Conservation (phyloP, 2,329 filamentous ascomycete species). For the Aureobasidium lini region DNA sequence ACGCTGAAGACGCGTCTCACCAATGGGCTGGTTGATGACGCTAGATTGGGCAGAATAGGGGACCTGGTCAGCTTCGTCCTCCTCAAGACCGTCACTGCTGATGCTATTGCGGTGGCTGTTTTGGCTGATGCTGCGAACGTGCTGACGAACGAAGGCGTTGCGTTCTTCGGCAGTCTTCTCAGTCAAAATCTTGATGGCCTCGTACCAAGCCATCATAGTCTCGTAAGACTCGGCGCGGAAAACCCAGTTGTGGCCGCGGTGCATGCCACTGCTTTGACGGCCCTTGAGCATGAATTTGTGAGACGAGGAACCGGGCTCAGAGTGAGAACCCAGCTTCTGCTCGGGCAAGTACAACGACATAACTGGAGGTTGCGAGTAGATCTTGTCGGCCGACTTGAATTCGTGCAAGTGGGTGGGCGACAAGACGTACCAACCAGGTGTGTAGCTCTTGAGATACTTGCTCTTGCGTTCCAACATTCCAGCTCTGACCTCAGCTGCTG, state of each 20-base stretch:
- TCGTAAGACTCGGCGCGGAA: slow-evolving; percentile 67
- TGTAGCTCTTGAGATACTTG: slow-evolving; percentile 97
- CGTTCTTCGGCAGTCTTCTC: slow-evolving; percentile 85
- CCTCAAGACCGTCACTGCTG: slow-evolving; percentile 63
- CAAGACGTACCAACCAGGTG: slow-evolving; percentile 92
- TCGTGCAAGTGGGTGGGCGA: slow-evolving; percentile 96
- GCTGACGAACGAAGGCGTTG: slow-evolving; percentile 75
- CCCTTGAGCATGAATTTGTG: slow-evolving; percentile 99
- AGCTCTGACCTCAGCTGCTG: slow-evolving; percentile 75
- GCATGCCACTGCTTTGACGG: slow-evolving; percentile 85
- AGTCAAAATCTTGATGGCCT: slow-evolving; percentile 83
- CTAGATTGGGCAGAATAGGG: slow-evolving; percentile 53
- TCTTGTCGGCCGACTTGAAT: slow-evolving; percentile 96
- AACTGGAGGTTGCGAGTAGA: slow-evolving; percentile 70
- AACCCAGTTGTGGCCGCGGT: slow-evolving; percentile 66
- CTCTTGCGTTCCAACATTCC: slow-evolving; percentile 95
- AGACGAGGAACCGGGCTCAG: slow-evolving; percentile 70
- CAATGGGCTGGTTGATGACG: slow-evolving; percentile 26
- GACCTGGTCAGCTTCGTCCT: slow-evolving; percentile 59
- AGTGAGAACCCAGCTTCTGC: slow-evolving; percentile 91
- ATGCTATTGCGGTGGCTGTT: slow-evolving; percentile 48
- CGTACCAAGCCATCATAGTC: slow-evolving; percentile 95
- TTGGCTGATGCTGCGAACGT: slow-evolving; percentile 70
- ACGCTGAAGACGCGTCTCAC: slow-evolving; percentile 49
- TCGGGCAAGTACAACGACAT: slow-evolving; percentile 96